Evolutionary conservation across 768 basidiomycete species (phyloP).

Genomic region (Podaxis pistillaris): DNA sequence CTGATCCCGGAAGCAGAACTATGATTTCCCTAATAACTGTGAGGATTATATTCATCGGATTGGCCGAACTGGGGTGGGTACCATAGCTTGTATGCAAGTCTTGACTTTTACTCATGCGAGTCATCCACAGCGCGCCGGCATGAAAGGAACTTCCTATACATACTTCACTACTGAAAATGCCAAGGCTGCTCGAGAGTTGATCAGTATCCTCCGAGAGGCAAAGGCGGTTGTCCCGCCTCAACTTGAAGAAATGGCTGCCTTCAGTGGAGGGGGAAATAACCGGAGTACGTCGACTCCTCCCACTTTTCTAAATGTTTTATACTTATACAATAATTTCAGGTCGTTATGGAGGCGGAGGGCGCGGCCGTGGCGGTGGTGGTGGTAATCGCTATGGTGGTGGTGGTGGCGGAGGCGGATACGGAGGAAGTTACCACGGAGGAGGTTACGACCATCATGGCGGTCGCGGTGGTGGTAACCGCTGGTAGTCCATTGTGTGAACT

Average conservation of each 20-base stretch:
- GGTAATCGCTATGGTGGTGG: conserved; percentile 40
- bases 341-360: conserved; percentile 53
- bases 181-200: conserved; percentile 89
- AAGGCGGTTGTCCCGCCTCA: conserved; percentile 85
- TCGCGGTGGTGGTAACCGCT: conserved; percentile 32
- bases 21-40: conserved; percentile 97
- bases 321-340: conserved; percentile 33
- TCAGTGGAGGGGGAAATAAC: conserved; percentile 77
- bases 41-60: conserved; percentile 99
- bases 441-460: conserved; percentile 40
- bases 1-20: conserved; percentile 56
- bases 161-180: conserved; percentile 98
- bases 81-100: background rate
- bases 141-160: conserved; percentile 90
- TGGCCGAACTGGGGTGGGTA: conserved; percentile 87
- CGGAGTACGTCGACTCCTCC: conserved; percentile 50
- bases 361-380: conserved; percentile 36
- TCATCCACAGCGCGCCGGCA: conserved; percentile 71
- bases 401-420: conserved; percentile 43
- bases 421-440: conserved; percentile 44
- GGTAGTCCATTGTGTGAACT: conserved; percentile 24
- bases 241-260: conserved; percentile 90
- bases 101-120: background rate
- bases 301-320: background rate
- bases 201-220: conserved; percentile 83